Conservation (phyloP, 192 early-diverging fungal genomes). For the Coemansia sp. region DNA sequence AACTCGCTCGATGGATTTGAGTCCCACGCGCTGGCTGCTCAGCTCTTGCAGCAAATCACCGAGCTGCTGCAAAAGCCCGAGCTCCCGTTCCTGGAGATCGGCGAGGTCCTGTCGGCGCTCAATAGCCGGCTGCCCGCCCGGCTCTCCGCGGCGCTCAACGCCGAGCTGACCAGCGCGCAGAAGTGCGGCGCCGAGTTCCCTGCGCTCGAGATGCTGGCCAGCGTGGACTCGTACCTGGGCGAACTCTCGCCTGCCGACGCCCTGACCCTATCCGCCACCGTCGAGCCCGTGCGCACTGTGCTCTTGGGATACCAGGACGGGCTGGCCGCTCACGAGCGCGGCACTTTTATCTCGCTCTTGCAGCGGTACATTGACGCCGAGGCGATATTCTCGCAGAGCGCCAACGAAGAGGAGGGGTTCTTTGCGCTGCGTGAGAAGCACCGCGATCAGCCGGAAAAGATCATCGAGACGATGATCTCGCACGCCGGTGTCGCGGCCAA, state of each 20-base stretch:
- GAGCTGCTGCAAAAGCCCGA: slow-evolving; percentile 76
- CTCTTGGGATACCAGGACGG: slow-evolving; percentile 75
- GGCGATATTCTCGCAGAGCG: slow-evolving; percentile 72
- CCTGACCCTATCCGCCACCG: slow-evolving; percentile 60
- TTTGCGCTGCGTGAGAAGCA: slow-evolving; percentile 82
- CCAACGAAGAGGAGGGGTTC: slow-evolving; percentile 85
- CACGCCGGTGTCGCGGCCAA: slow-evolving; percentile 81
- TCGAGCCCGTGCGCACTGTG: slow-evolving; percentile 70
- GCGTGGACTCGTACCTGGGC: slow-evolving; percentile 61
- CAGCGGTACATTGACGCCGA: slow-evolving; percentile 88
- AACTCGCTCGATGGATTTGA: slow-evolving; percentile 86
- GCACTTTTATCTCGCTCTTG: slow-evolving; percentile 74
- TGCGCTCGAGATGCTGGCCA: slow-evolving; percentile 64
- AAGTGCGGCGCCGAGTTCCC: slow-evolving; percentile 64
- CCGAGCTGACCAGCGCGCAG: slow-evolving; percentile 50
- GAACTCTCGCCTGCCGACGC: slow-evolving; percentile 67
- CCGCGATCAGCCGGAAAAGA: slow-evolving; percentile 79
- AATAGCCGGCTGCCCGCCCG: slow-evolving; percentile 84
- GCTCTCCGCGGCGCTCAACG: slow-evolving; percentile 59
- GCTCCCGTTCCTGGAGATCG: slow-evolving; percentile 86
- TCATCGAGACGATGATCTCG: slow-evolving; percentile 74
- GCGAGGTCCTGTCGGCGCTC: slow-evolving; percentile 77
- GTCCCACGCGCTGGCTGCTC: slow-evolving; percentile 57
- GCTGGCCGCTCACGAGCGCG: slow-evolving; percentile 73
- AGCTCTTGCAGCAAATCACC: slow-evolving; percentile 69